Evolutionary conservation across 306 rosid genomes (phyloP).

Genomic region (Erythrophleum fordii): DNA sequence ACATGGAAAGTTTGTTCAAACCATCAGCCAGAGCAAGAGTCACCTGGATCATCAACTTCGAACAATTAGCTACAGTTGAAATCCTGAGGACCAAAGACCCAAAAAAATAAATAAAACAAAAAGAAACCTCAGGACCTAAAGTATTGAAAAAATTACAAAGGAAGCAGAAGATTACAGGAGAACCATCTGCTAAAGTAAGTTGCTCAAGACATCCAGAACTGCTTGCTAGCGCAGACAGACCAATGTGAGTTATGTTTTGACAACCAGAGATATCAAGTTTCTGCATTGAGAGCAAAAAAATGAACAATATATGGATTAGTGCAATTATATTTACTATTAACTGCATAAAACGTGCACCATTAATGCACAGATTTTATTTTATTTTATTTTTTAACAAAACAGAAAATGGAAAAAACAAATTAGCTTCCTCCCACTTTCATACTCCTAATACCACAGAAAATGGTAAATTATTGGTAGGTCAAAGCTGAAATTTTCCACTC

Average conservation of each 20-base stretch:
- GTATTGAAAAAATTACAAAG: not conserved
- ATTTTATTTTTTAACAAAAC: not conserved
- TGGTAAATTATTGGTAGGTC: not conserved
- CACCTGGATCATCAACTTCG: slow-evolving; percentile 62
- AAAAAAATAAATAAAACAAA: not conserved
- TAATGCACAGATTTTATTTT: too few species aligned
- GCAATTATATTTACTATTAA: not conserved
- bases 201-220: slow-evolving; percentile 60
- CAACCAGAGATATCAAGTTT: slow-evolving; percentile 85
- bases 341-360: not conserved
- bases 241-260: slow-evolving; percentile 66
- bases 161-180: slow-evolving; percentile 66
- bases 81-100: not conserved
- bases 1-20: slow-evolving; percentile 64
- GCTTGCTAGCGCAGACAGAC: slow-evolving; percentile 67
- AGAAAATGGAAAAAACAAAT: not conserved
- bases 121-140: slow-evolving; percentile 23
- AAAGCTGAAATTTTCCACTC: not conserved
- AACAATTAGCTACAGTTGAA: slow-evolving; percentile 33
- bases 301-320: slow-evolving; percentile 4
- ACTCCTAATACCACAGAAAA: not conserved
- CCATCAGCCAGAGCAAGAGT: slow-evolving; percentile 72
- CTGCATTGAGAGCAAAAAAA: slow-evolving; percentile 45
- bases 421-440: slow-evolving; percentile 2
- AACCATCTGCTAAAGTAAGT: slow-evolving; percentile 74